Percentiles rank a stretch among this genome's conserved stretches.
These are phyloP conservation scores for Chaetomium cochliodes DNA, from an alignment of 495 filamentous ascomycete species.

Conservation along the genomic window DNA sequence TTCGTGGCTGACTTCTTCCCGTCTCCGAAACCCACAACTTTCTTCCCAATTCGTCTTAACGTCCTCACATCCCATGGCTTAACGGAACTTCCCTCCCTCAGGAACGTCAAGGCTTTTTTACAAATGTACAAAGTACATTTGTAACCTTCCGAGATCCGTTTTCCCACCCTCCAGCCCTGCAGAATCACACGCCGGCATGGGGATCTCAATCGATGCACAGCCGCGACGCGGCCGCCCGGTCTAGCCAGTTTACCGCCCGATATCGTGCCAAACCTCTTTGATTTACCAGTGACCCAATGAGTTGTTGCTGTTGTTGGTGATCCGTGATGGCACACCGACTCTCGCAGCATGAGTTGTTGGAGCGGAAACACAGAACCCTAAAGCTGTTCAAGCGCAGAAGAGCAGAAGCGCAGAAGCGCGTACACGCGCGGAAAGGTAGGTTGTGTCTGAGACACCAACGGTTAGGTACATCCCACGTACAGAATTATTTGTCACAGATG, in stretches of 20 bases:
- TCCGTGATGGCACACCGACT: neutral
- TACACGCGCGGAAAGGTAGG: neutral
- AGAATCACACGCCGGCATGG: neutral
- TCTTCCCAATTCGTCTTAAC: no score
- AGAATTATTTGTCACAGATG: neutral
- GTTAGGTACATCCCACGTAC: neutral
- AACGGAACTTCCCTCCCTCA: no score
- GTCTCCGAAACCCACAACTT: neutral
- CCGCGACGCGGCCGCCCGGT: constrained; percentile 4
- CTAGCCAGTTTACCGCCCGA: constrained; percentile 1
- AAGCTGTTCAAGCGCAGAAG: constrained; percentile 4
- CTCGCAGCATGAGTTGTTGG: neutral
- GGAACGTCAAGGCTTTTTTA: no score
- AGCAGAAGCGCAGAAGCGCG: neutral
- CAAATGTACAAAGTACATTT: no score
- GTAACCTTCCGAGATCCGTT: no score
- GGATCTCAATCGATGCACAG: neutral
- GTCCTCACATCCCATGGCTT: no score
- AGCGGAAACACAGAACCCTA: no score
- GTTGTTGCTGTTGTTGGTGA: neutral
- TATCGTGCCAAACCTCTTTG: neutral
- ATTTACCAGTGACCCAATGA: neutral
- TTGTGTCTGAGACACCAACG: neutral
- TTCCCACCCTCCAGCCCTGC: neutral
- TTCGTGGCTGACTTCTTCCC: neutral